Base-by-base conservation (phyloP, 768 basidiomycete genomes). In the Nevesoporus exiguus region DNA sequence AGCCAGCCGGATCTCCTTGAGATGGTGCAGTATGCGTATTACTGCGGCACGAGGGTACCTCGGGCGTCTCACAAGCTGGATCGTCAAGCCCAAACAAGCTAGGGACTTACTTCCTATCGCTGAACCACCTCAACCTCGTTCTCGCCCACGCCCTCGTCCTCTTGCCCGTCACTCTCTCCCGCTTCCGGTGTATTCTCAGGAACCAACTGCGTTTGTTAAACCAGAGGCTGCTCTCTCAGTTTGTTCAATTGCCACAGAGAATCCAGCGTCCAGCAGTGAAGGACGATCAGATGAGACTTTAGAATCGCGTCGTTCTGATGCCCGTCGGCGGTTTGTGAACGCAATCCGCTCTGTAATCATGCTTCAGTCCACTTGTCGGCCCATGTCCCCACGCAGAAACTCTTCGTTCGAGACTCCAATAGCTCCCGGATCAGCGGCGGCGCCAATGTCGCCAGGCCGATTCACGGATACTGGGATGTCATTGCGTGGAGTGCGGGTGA, bases 261-360 rank as follows among this genome's bases (percentile, higher is more conserved):
- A 61, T 43, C 69, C 50, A 13, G 54, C 61, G 33, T 68, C 67
- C 39, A 65, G 59, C 24, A 53, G 62, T 7, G 68, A 68, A 51
- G 70, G 56, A 34, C 62, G 46, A 10, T 54, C 66, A 47, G 69
- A 71, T 29, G 71, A 71, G 49, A 64, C 56, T 19, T 54, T 51
- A 13, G 60, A 52, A 25, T 59, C 61, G 17, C 63, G 69, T 13
- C 68, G 57, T 14, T 61, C 65, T 60, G 52, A 66, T n/a, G 66
- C 70, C 13, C 68, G 70, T 41, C 58, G 67, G 25, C 74, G 79
- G 29, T 75, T 79, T 49, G 66, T 62, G 44, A 73, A 72, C 56
- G 72, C 75, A 13, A 78, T 80, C 21, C 76, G 77, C 30, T 74
- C 74, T 36, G 77, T 80, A 17, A 76, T 77, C 55, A 78, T 77